Base-by-base conservation (phyloP, 176 grass and related monocot species). In the Phragmites australis region DNA sequence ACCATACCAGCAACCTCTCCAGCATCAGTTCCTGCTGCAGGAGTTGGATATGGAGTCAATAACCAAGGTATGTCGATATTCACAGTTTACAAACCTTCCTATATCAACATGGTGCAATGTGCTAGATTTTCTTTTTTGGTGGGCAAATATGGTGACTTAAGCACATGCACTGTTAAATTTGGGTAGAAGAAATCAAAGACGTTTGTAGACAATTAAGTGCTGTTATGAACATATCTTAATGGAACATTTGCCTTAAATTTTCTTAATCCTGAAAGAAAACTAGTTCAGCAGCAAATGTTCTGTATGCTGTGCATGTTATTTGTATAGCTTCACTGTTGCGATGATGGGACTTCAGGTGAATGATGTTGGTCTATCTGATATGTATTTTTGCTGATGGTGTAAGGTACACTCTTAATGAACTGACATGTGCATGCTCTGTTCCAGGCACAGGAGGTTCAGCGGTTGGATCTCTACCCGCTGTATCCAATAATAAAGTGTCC, bases 31-130 rank as follows among this genome's bases (percentile, higher is more conserved):
- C 67, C 51, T 81, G 37, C 65, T 79, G 53, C 77, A 87, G 88
- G 82, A 90, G 51, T 74, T 76, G 81, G 81, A 55, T 88, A 88
- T 70, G 57, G 79, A 59, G 19, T 53, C 43, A 88, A 63, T 78
- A 93, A 88, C 87, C 88, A 86, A 93, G 97, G 97, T 96, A 83
- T 61, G 46, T 61, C 60, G 74, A 69, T 87, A 65, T 66, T 46
- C 48, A 64, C 27, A 56, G 49, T 11, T 81, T 75, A n/a, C 15
- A 48, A n/a, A 1, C 14, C 44, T 81, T 56, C 8, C 14, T 62
- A 53, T 60, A 21, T 43, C 19, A 60, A 21, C 1, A 5, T 8
- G 31, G 19, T 69, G 53, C 65, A 40, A 19, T 54, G 32, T 51
- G 6, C 52, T 66, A 72, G 13, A 19, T 64, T 32, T 62, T 57